phyloP scores from a whole-genome alignment of 208 protist genomes.

The Wallacemonas sp. region DNA sequence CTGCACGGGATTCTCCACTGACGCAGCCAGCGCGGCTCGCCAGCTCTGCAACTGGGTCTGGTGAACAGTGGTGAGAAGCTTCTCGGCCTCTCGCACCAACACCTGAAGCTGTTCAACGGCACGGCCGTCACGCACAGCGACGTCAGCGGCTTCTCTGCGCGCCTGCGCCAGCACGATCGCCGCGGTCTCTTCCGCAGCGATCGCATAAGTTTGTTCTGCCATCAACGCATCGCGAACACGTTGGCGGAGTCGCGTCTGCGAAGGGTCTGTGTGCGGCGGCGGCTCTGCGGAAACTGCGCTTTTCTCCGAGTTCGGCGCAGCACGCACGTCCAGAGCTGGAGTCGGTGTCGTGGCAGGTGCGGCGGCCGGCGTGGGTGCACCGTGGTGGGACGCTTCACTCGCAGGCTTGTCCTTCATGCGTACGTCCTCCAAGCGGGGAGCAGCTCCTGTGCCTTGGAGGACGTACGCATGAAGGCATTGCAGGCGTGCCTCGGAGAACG shows the following conservation, averaged over 20 bases:
- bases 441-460: no score
- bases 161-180: neutral
- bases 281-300: no score
- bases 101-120: slow-evolving; percentile 30
- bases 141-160: neutral
- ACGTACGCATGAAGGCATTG: neutral
- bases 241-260: no score
- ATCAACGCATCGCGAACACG: slow-evolving; percentile 46
- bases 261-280: neutral
- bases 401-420: no score
- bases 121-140: slow-evolving; percentile 9
- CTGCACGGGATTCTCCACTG: slow-evolving; percentile 37
- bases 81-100: slow-evolving; percentile 34
- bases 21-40: slow-evolving; percentile 34
- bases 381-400: no score
- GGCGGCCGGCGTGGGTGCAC: no score
- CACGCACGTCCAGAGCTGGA: no score
- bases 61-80: slow-evolving; percentile 31
- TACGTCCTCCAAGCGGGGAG: no score
- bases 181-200: neutral
- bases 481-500: neutral
- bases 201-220: slow-evolving; percentile 16
- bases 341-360: no score
- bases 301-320: no score
- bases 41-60: slow-evolving; percentile 25